phyloP scores from a whole-genome alignment of 2,329 filamentous ascomycete species.

The Ilyonectria robusta region DNA sequence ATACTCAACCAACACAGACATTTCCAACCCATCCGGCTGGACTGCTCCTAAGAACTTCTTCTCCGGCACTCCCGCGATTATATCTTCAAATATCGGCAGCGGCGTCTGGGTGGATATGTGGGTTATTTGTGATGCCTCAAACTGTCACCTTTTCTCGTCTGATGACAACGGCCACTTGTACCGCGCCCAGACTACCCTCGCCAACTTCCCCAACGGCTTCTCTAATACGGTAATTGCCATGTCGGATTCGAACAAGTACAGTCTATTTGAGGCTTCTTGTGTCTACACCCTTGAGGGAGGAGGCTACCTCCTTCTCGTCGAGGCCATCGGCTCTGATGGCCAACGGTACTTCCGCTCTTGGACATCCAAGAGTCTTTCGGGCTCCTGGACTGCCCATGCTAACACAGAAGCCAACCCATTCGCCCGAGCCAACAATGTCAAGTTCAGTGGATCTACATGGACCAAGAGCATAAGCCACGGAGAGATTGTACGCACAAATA shows the following conservation, averaged over 20 bases:
- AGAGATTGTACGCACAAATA: slow-evolving; percentile 11
- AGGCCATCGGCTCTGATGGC: slow-evolving; percentile 13
- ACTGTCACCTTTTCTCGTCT: slow-evolving; percentile 18
- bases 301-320: slow-evolving; percentile 12
- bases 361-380: slow-evolving; percentile 8
- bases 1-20: slow-evolving; percentile 21
- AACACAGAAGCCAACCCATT: slow-evolving; percentile 18
- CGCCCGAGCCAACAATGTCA: slow-evolving; percentile 5
- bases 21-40: slow-evolving; percentile 12
- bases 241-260: slow-evolving; percentile 11
- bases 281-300: slow-evolving; percentile 12
- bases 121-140: slow-evolving; percentile 11
- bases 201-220: slow-evolving; percentile 11
- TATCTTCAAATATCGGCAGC: slow-evolving; percentile 10
- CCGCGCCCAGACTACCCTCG: slow-evolving; percentile 7
- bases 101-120: slow-evolving; percentile 25
- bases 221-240: slow-evolving; percentile 14
- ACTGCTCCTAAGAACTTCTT: slow-evolving; percentile 16
- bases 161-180: slow-evolving; percentile 21
- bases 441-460: slow-evolving; percentile 8
- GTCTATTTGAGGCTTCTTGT: slow-evolving; percentile 17
- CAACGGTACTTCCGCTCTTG: slow-evolving; percentile 18
- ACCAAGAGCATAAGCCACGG: slow-evolving; percentile 20
- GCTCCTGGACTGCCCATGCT: slow-evolving; percentile 6
- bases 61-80: not conserved